Percentiles rank a stretch among this genome's conserved stretches.
These are phyloP conservation scores for Hemisphaericaspora xylofermentans DNA, from an alignment of 1,139 yeast species.

Conservation along the genomic window DNA sequence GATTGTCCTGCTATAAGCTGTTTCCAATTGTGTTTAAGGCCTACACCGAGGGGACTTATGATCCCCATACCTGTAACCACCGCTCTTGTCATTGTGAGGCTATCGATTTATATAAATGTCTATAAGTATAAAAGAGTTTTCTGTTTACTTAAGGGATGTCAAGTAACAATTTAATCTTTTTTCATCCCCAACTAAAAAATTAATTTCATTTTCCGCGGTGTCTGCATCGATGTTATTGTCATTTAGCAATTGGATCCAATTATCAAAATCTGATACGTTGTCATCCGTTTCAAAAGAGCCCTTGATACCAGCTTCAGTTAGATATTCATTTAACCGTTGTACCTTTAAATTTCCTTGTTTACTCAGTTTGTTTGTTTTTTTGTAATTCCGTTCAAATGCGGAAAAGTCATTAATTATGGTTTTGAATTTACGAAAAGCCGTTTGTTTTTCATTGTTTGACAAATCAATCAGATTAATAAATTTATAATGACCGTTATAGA, in stretches of 20 bases:
- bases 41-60: slow-evolving; percentile 83
- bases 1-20: slow-evolving; percentile 48
- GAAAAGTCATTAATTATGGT: slow-evolving; percentile 27
- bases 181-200: slow-evolving; percentile 45
- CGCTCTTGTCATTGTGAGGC: slow-evolving; percentile 50
- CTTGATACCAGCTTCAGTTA: not conserved
- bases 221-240: slow-evolving; percentile 19
- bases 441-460: slow-evolving; percentile 21
- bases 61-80: slow-evolving; percentile 92
- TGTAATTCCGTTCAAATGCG: slow-evolving; percentile 23
- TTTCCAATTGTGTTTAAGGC: slow-evolving; percentile 54
- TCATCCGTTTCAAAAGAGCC: slow-evolving; percentile 3
- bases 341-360: slow-evolving; percentile 22
- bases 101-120: no score
- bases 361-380: slow-evolving; percentile 16
- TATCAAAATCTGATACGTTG: slow-evolving; percentile 19
- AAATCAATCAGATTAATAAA: slow-evolving; percentile 18
- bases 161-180: slow-evolving; percentile 35
- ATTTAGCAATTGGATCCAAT: slow-evolving; percentile 33
- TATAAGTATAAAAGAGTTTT: no score
- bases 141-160: slow-evolving; percentile 9
- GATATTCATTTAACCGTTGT: slow-evolving; percentile 23
- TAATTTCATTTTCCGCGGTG: slow-evolving; percentile 30
- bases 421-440: slow-evolving; percentile 24
- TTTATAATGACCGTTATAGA: slow-evolving; percentile 20